Conservation (phyloP, 306 rosid genomes). For the Calophaca sinica region DNA sequence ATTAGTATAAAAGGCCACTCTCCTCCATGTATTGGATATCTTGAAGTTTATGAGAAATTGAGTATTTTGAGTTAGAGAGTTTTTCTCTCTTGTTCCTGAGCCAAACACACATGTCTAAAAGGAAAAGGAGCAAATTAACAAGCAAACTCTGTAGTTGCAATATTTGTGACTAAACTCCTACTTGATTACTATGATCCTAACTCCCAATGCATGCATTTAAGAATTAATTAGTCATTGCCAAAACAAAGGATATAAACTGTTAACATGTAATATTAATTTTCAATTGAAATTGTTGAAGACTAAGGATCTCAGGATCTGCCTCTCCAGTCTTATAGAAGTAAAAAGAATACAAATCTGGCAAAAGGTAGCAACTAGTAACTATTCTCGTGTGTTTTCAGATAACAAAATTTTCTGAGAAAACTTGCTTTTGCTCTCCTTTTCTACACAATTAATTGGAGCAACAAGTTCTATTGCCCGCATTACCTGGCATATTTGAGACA, state of each 20-base stretch:
- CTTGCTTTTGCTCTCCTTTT: constrained; percentile 34
- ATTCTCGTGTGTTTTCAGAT: constrained; percentile 32
- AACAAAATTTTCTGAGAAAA: constrained; percentile 29
- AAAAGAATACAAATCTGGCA: constrained; percentile 32
- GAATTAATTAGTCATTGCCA: constrained; percentile 21
- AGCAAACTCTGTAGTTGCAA: constrained; percentile 39
- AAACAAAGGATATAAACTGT: constrained; percentile 39
- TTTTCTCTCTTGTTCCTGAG: neutral
- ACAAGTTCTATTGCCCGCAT: constrained; percentile 57
- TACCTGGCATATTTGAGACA: constrained; percentile 55
- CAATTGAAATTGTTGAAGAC: constrained; percentile 44
- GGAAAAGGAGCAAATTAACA: neutral
- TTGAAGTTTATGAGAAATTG: too few species aligned
- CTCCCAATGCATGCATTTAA: constrained; percentile 25
- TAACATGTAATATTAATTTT: constrained; percentile 42
- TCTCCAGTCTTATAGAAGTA: constrained; percentile 41
- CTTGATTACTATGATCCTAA: constrained; percentile 37
- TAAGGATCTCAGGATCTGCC: constrained; percentile 23
- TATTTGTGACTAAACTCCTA: constrained; percentile 40
- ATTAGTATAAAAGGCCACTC: too few species aligned
- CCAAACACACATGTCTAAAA: constrained; percentile 4
- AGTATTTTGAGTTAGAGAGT: too few species aligned
- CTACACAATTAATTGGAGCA: constrained; percentile 64
- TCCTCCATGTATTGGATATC: too few species aligned
- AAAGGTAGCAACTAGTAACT: constrained; percentile 45